phyloP scores from a whole-genome alignment of 148 eudicot genomes.

The Camellia sinensis region DNA sequence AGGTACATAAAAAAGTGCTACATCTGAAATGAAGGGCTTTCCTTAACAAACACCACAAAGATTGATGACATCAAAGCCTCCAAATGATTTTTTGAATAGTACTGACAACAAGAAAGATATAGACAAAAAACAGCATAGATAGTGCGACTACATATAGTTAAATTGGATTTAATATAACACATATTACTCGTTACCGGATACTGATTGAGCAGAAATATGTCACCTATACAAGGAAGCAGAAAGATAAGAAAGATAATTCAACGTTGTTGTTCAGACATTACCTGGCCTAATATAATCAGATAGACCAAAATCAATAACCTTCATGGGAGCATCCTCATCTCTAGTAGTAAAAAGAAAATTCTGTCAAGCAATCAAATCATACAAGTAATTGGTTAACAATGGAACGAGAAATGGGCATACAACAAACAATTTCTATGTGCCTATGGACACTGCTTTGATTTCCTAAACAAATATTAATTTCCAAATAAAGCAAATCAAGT shows the following conservation, averaged over 20 bases:
- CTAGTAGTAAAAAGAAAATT: conserved; percentile 84
- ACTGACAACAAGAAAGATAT: no score
- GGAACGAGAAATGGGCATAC: background rate
- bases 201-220: background rate
- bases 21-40: no score
- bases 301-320: conserved; percentile 93
- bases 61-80: no score
- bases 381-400: conserved; percentile 8
- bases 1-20: no score
- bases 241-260: conserved; percentile 3
- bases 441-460: background rate
- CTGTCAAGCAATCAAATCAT: conserved; percentile 45
- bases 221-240: background rate
- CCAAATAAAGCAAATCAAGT: background rate
- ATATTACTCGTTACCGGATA: background rate
- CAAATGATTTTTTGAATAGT: no score
- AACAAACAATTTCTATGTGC: background rate
- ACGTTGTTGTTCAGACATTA: conserved; percentile 25
- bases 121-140: no score
- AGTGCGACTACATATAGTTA: no score
- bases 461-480: conserved; percentile 4
- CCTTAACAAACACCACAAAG: no score
- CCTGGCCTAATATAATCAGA: conserved; percentile 92
- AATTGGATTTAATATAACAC: no score
- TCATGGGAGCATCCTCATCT: conserved; percentile 78